Conservation (phyloP, 352 stramenopile genomes). For the Pythium scleroteichum region DNA sequence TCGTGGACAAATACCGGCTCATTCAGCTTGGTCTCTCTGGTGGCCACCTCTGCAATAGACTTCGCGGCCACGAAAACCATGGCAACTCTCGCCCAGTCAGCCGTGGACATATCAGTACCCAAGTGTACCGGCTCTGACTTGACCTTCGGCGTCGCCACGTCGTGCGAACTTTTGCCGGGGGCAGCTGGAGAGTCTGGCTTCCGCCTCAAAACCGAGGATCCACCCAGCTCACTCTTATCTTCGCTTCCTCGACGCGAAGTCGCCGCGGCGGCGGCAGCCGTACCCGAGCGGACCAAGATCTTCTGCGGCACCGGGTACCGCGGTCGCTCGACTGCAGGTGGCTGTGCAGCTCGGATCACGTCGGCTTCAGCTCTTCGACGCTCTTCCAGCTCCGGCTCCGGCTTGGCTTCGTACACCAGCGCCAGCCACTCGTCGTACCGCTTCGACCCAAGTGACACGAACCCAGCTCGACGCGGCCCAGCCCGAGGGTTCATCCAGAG, state of each 20-base stretch:
- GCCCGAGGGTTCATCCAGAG: conserved; percentile 15
- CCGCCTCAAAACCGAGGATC: conserved; percentile 13
- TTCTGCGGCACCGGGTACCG: conserved; percentile 6
- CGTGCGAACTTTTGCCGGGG: too few relatives aligned
- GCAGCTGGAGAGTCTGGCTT: too few relatives aligned
- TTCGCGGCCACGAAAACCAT: conserved; percentile 7
- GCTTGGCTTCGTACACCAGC: background rate
- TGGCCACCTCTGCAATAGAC: background rate
- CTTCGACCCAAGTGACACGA: background rate
- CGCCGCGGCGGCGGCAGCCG: conserved; percentile 12
- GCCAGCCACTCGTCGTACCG: background rate
- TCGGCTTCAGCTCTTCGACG: conserved; percentile 7
- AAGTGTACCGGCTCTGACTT: too few relatives aligned
- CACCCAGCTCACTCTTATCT: conserved; percentile 8
- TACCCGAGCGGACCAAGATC: too few relatives aligned
- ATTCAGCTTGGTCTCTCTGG: background rate
- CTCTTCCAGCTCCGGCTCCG: conserved; percentile 16
- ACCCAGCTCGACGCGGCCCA: too few relatives aligned
- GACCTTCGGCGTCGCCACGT: too few relatives aligned
- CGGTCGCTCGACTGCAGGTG: conserved; percentile 1
- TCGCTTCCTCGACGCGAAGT: background rate
- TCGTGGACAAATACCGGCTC: conserved; percentile 24
- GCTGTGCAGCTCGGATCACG: too few relatives aligned
- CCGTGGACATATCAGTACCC: too few relatives aligned
- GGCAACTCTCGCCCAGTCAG: too few relatives aligned